Base-by-base conservation (phyloP, 805 yeast species). In the Schwanniomyces sp. region DNA sequence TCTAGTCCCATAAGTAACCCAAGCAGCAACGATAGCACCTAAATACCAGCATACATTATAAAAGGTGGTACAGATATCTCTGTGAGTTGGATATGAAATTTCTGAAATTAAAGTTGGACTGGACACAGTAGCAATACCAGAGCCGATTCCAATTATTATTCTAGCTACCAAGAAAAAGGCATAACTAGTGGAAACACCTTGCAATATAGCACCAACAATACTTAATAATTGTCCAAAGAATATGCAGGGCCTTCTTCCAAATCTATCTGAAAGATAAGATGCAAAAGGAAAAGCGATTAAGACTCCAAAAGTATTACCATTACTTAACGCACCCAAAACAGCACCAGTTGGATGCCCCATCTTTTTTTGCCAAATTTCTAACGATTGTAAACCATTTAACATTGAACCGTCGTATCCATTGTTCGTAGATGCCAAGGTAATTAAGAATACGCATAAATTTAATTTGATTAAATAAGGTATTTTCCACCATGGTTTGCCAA, bases 51-150 rank as follows among this genome's bases (percentile, higher is more conserved):
- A 72, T 16, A 74, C 70, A 59, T 79, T 80, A 63, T 70, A 80
- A 47, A 72, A 62, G n/a, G 80, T 69, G 25, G 80, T 74, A 41
- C 66, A 52, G 26, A 66, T 61, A 34, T 67, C 64, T 55, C 81
- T 61, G 43, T 72, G 75, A 2, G 62, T 55, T 21, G 84, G 84
- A 53, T 65, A 79, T 1, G 82, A 62, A 17, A 79, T 51, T 55
- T 81, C 85, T 4, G 82, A 69, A 40, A 79, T 68, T 56, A 78
- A 63, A 9, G 79, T 51, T n/a, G 84, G 81, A 18, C 79, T 65
- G 8, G 77, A 65, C 37, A 74, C 74, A 30, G 64, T 62, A 10
- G 77, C 69, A 45, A 76, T 47, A 50, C 69, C 68, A 40, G 50
- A 34, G 24, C 83, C 84, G 36, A 71, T 52, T 53, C 85, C 85